Evolutionary conservation across 345 rosid species (phyloP), one percentile per base, ranked within the genome.

Genomic region (Passiflora organensis): DNA sequence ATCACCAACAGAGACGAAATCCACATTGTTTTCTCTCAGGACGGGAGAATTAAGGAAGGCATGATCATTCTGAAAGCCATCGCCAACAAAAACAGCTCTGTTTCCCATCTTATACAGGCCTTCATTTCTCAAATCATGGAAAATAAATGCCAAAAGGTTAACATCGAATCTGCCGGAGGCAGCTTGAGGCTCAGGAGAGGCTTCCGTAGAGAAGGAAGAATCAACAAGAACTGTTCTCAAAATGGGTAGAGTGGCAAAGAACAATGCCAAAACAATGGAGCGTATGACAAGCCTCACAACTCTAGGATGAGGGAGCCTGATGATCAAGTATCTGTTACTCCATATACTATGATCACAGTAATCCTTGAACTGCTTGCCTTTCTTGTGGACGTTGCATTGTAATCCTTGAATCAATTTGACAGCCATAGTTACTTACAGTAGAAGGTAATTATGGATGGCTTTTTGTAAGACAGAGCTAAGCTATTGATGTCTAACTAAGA

Each of bases 61-160:
- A 43, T 66, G 60, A 12, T 58, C 74, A 38, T 68, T 70, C n/a
- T n/a, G n/a, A n/a, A n/a, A n/a, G 19, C 64, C 69, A 45, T 69
- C n/a, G 2, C 48, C 23, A 6, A 82, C 19, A 41, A 89, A 56
- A 24, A 81, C 61, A 20, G 76, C 77, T 58, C 63, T 79, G n/a
- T 73, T 68, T 12, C 83, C 79, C 0, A 25, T 2, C 62, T 55
- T 75, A 13, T 73, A 32, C 6, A 86, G 68, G 55, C 89, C 86
- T 78, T 86, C 84, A 32, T 75, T 86, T 45, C 68, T 72, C 44
- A 82, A 63, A 65, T 84, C 87, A 3, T 23, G 71, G 20, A 78
- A 75, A 43, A 89, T 65, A 47, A 58, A 56, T n/a, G 84, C 69
- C 22, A 78, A 52, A 32, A 58, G 20, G 14, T 65, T 67, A 13